phyloP scores from a whole-genome alignment of 129 eudicot species.

The Helianthus annuus region DNA sequence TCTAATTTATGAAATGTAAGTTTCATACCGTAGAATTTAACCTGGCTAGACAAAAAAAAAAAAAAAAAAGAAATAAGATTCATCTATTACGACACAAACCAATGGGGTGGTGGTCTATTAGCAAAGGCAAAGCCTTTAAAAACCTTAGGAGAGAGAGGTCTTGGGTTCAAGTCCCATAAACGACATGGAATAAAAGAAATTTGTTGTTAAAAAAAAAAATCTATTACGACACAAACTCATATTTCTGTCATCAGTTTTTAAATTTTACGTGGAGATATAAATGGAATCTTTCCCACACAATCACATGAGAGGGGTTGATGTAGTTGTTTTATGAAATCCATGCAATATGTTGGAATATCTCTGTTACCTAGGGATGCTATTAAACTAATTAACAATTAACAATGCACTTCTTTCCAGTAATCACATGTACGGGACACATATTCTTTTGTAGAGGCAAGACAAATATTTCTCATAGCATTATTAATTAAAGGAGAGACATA shows the following conservation, averaged over 20 bases:
- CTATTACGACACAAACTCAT: neutral
- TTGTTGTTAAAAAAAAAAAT: neutral
- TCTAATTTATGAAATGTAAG: too few relatives aligned
- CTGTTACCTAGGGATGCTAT: conserved; percentile 43
- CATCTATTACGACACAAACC: neutral
- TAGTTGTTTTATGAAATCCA: conserved; percentile 44
- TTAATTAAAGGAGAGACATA: neutral
- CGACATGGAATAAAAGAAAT: too few relatives aligned
- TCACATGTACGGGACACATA: conserved; percentile 35
- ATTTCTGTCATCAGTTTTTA: neutral
- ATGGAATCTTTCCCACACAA: conserved; percentile 42
- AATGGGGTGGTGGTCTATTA: too few relatives aligned
- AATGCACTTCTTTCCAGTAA: conserved; percentile 20
- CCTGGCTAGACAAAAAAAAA: neutral
- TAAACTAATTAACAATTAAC: conserved; percentile 26
- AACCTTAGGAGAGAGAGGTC: too few relatives aligned
- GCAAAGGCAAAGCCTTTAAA: too few relatives aligned
- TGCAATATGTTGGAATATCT: conserved; percentile 40
- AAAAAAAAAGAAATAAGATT: neutral
- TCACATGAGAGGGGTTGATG: conserved; percentile 22
- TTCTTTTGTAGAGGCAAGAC: conserved; percentile 19
- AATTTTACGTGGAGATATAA: conserved; percentile 11
- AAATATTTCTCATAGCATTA: conserved; percentile 13
- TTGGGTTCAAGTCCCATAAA: too few relatives aligned
- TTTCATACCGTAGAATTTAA: too few relatives aligned